Percentiles rank a stretch among this genome's conserved stretches.
These are phyloP conservation scores for Drechslera avenae DNA, from an alignment of 2,329 filamentous ascomycete species.

Conservation along the genomic window DNA sequence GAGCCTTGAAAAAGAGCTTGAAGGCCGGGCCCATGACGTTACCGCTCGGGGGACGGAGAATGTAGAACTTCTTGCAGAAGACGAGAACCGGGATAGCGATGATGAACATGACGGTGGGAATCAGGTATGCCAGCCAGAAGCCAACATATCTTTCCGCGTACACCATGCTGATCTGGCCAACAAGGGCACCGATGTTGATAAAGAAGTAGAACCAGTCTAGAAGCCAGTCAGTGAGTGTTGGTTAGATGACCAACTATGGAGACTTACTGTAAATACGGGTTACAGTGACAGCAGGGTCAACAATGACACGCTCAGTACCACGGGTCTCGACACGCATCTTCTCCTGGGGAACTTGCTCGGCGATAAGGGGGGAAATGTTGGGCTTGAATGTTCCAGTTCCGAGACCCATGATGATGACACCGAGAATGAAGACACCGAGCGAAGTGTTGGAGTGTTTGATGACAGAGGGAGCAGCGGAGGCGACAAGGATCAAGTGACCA, in stretches of 20 bases:
- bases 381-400: conserved; percentile 74
- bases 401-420: conserved; percentile 67
- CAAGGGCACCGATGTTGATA: conserved; percentile 47
- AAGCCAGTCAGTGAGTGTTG: not conserved
- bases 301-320: conserved; percentile 64
- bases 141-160: conserved; percentile 60
- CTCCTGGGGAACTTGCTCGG: conserved; percentile 68
- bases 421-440: conserved; percentile 60
- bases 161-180: conserved; percentile 47
- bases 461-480: conserved; percentile 59
- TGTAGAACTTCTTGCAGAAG: conserved; percentile 65
- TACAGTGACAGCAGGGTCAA: conserved; percentile 69
- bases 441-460: conserved; percentile 56
- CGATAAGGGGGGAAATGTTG: conserved; percentile 62
- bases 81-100: conserved; percentile 64
- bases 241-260: not conserved
- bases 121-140: conserved; percentile 73
- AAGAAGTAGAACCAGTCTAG: conserved; percentile 51
- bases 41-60: conserved; percentile 66
- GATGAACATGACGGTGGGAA: conserved; percentile 70
- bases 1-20: conserved; percentile 57
- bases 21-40: conserved; percentile 71
- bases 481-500: conserved; percentile 61
- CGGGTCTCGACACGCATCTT: conserved; percentile 54
- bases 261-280: conserved; percentile 65